phyloP scores from a whole-genome alignment of 306 rosid genomes.

The Sicyos edulis region DNA sequence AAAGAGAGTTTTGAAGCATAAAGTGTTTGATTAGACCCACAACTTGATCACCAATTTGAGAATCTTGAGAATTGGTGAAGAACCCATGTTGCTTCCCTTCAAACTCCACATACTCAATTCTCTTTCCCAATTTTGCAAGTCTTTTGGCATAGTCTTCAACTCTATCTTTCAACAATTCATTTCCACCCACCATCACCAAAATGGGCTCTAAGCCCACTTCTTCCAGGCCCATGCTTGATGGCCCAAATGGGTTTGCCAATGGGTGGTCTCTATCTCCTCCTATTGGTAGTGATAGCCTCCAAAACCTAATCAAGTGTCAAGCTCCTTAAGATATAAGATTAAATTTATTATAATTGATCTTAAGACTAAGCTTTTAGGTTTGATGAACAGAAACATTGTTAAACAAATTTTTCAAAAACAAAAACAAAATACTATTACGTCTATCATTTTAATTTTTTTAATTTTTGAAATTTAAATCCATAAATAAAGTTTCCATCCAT shows the following conservation, averaged over 20 bases:
- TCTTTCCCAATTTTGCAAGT: slow-evolving; percentile 48
- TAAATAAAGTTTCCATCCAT: too few relatives aligned
- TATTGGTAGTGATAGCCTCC: slow-evolving; percentile 75
- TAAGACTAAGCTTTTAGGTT: too few relatives aligned
- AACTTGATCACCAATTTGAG: slow-evolving; percentile 37
- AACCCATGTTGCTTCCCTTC: slow-evolving; percentile 74
- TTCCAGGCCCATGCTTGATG: slow-evolving; percentile 38
- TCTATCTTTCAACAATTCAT: slow-evolving; percentile 76
- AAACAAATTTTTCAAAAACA: too few relatives aligned
- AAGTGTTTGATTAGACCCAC: slow-evolving; percentile 46
- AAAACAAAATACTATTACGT: too few relatives aligned
- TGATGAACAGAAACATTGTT: too few relatives aligned
- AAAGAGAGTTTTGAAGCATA: slow-evolving; percentile 25
- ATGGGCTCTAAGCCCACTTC: slow-evolving; percentile 48
- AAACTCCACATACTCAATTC: slow-evolving; percentile 58
- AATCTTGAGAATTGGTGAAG: slow-evolving; percentile 57
- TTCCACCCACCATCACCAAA: slow-evolving; percentile 60
- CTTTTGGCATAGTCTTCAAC: slow-evolving; percentile 45
- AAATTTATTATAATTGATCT: too few relatives aligned
- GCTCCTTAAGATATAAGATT: not conserved
- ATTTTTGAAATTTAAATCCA: too few relatives aligned
- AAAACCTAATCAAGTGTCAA: slow-evolving; percentile 41
- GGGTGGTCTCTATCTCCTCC: slow-evolving; percentile 82
- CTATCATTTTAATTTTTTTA: too few relatives aligned
- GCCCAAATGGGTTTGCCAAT: slow-evolving; percentile 73